A percentile compares a stretch with the other conserved stretches of the same genome.
These are phyloP conservation scores for Kwoniella botswanensis DNA, from an alignment of 768 basidiomycete species.

Conservation along the genomic window DNA sequence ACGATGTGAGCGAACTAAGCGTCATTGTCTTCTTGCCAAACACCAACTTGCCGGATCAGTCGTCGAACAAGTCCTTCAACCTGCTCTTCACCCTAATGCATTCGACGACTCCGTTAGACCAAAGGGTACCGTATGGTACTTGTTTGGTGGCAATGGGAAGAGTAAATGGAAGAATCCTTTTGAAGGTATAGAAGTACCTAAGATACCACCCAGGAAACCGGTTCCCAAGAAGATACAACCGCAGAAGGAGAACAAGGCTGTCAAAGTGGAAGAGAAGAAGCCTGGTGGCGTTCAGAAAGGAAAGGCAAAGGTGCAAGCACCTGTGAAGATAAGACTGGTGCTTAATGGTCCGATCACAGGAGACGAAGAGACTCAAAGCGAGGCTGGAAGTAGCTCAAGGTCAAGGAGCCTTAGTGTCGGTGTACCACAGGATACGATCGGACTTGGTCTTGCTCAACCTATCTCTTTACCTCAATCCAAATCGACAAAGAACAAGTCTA, in stretches of 20 bases:
- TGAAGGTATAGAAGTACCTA: constrained; percentile 45
- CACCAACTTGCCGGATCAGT: constrained; percentile 49
- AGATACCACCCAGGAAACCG: constrained; percentile 38
- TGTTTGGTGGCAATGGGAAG: constrained; percentile 28
- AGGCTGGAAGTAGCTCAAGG: constrained; percentile 21
- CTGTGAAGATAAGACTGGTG: constrained; percentile 38
- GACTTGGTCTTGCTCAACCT: constrained; percentile 17
- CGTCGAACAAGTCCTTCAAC: constrained; percentile 39
- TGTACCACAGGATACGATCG: constrained; percentile 2
- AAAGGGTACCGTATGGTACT: constrained; percentile 48
- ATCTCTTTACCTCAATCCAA: constrained; percentile 5
- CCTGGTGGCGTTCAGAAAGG: constrained; percentile 8
- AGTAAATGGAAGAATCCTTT: constrained; percentile 49
- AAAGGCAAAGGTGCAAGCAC: constrained; percentile 20
- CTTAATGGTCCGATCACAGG: constrained; percentile 12
- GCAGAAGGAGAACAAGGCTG: constrained; percentile 26
- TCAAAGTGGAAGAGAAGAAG: constrained; percentile 25
- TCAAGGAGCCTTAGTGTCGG: constrained; percentile 27
- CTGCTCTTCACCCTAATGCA: constrained; percentile 50
- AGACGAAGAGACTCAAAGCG: constrained; percentile 29
- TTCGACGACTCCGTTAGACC: constrained; percentile 37
- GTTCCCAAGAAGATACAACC: constrained; percentile 32
- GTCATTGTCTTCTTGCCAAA: constrained; percentile 44
- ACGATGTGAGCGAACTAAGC: constrained; percentile 36
- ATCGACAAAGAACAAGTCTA: constrained; percentile 13